These are phyloP conservation scores for Kluyveromyces aestuarii DNA, from an alignment of 805 yeast genomes.

Conservation along the genomic window DNA sequence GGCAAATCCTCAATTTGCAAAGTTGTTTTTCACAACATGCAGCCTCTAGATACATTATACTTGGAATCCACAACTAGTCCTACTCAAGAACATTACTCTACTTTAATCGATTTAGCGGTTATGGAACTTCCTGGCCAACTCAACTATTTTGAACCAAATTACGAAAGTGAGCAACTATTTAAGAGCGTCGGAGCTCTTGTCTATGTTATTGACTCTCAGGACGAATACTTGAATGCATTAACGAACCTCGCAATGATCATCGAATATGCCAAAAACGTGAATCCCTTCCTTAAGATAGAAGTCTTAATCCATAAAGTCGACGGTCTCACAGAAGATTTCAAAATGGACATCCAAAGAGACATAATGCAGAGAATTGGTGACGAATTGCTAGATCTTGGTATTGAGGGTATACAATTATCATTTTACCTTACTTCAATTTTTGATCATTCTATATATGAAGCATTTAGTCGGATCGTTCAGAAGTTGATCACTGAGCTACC, in stretches of 20 bases:
- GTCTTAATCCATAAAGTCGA: slow-evolving; percentile 93
- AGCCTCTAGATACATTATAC: slow-evolving; percentile 85
- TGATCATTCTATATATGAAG: slow-evolving; percentile 93
- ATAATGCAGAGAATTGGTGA: slow-evolving; percentile 95
- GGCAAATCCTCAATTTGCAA: slow-evolving; percentile 95
- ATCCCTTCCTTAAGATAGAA: slow-evolving; percentile 81
- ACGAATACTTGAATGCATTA: slow-evolving; percentile 86
- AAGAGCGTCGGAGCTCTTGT: slow-evolving; percentile 82
- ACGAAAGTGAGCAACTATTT: slow-evolving; percentile 70
- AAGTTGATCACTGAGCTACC: slow-evolving; percentile 85
- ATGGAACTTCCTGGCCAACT: slow-evolving; percentile 95
- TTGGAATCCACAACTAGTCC: slow-evolving; percentile 87
- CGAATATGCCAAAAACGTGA: slow-evolving; percentile 75
- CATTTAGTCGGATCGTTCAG: slow-evolving; percentile 87
- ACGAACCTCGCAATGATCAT: slow-evolving; percentile 83
- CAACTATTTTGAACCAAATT: slow-evolving; percentile 77
- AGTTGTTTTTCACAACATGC: slow-evolving; percentile 94
- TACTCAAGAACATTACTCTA: slow-evolving; percentile 71
- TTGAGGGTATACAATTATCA: slow-evolving; percentile 84
- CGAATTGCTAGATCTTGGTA: slow-evolving; percentile 78
- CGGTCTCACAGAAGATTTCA: slow-evolving; percentile 87
- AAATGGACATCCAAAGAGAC: slow-evolving; percentile 91
- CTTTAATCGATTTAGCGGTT: slow-evolving; percentile 77
- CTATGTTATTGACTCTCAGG: slow-evolving; percentile 91
- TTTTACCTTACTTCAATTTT: slow-evolving; percentile 90